phyloP scores from a whole-genome alignment of 306 rosid genomes.

The Dalbergia oliveri region DNA sequence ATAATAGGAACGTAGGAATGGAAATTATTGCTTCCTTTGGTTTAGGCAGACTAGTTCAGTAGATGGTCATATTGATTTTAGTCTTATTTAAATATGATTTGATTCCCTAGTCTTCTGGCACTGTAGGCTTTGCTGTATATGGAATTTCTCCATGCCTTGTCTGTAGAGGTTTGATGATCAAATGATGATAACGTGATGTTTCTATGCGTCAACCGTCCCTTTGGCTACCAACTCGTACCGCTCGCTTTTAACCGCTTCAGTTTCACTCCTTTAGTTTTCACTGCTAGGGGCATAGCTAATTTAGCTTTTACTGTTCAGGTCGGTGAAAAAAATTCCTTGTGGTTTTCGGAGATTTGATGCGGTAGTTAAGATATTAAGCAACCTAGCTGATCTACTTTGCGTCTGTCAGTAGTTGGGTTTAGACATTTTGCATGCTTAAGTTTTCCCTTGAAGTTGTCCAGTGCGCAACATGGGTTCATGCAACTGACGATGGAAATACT shows the following conservation, averaged over 20 bases:
- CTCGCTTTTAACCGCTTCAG: background rate
- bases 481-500: background rate
- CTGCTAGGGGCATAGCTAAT: background rate
- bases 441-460: background rate
- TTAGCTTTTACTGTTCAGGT: background rate
- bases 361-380: background rate
- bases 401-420: background rate
- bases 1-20: conserved; percentile 68
- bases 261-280: background rate
- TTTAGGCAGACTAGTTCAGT: conserved; percentile 61
- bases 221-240: background rate
- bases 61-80: conserved; percentile 72
- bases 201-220: background rate
- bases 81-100: conserved; percentile 54
- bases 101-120: conserved; percentile 49
- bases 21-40: conserved; percentile 70
- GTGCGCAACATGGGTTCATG: background rate
- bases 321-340: background rate
- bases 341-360: background rate
- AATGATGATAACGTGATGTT: conserved; percentile 43
- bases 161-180: conserved; percentile 58
- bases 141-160: conserved; percentile 67
- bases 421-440: background rate
- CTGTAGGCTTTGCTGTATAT: conserved; percentile 75
- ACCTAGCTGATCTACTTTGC: too few relatives aligned